Evolutionary conservation across 768 basidiomycete species (phyloP), one percentile per base, ranked within the genome.

Genomic region (Suillus occidentalis): DNA sequence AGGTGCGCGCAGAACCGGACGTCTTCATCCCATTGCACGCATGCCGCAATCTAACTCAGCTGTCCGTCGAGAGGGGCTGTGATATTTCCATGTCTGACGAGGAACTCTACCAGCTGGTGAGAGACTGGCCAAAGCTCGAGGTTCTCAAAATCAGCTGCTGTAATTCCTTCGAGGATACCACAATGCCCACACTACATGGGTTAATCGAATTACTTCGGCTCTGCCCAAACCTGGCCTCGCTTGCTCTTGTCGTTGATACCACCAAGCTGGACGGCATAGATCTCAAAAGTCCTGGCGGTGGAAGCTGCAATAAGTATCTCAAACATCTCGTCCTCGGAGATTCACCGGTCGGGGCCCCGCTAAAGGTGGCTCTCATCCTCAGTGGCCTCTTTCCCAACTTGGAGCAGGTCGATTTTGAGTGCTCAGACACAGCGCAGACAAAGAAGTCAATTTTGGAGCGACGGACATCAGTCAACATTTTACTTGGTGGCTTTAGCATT

Each of bases 191-290:
- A 1, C 36, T 72, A 10, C 66, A 40, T 14, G 67, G 70, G 0
- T 65, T 75, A 39, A 2, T 66, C 59, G 22, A 4, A 13, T 67
- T 75, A 1, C 45, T 47, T 10, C 63, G 45, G 10, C 56, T 57
- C 13, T 73, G 70, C 31, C 67, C 70, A 0, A 45, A 58, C 37
- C 60, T 75, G 3, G 60, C 37, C 3, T 28, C 60, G 2, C 68
- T 73, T 60, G 53, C 74, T 5, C 70, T 73, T 37, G 74, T 75
- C 49, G n/a, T 75, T 2, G 72, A 73, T 43, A 40, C 64, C 16
- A 70, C 66, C 12, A 49, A 20, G 10, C 7, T 52, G n/a, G 0
- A 12, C 36, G 37, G 56, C n/a, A 57, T 57, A 57, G 18, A 37
- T 39, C 14, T 39, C 37, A 37, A 57, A 57, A 39, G 1, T 22